Evolutionary conservation across 164 flowering plant genomes (phyloP).

Genomic region (Cinnamomum chago): DNA sequence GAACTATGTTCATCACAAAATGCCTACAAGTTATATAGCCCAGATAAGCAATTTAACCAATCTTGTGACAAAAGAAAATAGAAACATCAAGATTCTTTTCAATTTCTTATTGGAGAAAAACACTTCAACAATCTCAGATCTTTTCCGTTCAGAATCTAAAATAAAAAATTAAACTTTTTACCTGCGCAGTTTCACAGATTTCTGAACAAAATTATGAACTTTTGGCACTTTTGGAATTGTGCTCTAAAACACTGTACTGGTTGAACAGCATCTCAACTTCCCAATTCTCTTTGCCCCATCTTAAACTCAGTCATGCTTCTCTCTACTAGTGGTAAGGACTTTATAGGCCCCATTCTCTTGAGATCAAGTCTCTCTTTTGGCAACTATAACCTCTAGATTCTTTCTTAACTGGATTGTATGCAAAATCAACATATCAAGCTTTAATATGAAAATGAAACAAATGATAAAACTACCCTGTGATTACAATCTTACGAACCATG

Average conservation of each 20-base stretch:
- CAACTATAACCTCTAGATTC: constrained; percentile 71
- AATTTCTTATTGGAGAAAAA: neutral
- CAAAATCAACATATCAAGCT: constrained; percentile 38
- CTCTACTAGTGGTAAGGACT: constrained; percentile 51
- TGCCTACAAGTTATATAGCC: neutral
- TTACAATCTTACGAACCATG: constrained; percentile 11
- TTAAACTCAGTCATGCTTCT: constrained; percentile 47
- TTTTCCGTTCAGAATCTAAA: constrained; percentile 23
- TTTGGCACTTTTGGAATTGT: constrained; percentile 28
- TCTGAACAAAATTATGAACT: constrained; percentile 49
- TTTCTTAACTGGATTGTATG: constrained; percentile 76
- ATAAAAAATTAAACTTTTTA: constrained; percentile 40
- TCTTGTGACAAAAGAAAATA: neutral
- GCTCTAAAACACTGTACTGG: neutral
- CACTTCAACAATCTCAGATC: constrained; percentile 13
- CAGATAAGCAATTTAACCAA: neutral
- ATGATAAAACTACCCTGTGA: constrained; percentile 5
- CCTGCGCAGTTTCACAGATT: constrained; percentile 45
- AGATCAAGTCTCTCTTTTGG: constrained; percentile 57
- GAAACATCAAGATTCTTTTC: neutral
- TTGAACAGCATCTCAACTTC: constrained; percentile 1
- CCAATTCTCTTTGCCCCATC: constrained; percentile 55
- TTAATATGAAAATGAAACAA: constrained; percentile 14
- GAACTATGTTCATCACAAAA: neutral
- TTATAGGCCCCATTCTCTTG: constrained; percentile 45